Base-by-base conservation (phyloP, 2,329 filamentous ascomycete species). In the Penicillium capsulatum region DNA sequence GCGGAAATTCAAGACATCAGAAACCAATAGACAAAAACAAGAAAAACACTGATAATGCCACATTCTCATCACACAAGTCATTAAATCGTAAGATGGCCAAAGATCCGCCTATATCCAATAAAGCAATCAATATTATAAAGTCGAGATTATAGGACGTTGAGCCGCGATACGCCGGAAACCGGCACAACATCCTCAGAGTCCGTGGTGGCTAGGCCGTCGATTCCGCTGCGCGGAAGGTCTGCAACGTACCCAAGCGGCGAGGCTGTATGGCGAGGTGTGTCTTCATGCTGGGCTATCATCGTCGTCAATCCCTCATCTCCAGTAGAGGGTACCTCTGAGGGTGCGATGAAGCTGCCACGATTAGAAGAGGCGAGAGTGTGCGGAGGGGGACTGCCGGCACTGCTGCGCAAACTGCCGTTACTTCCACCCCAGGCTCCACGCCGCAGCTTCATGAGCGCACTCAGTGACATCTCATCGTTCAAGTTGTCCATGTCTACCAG, bases 381-480 rank as follows among this genome's bases (percentile, higher is more conserved):
- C 2, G 68, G 67, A 13, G 68, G 69, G 30, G 65, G 64, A 40
- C 66, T 70, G 31, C 59, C 61, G 15, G 63, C 63, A 45, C 64
- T 63, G 48, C 77, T 84, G 36, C 73, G 72, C 4, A 89, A 66
- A 53, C 86, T 91, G 1, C 76, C 80, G 54, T 87, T 84, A 41
- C 86, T 92, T 3, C 85, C 84, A 16, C 87, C 87, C 78, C 86
- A 95, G 0, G 88, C 83, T 34, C 78, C 81, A 8, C 79, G 82
- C 3, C 89, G 79, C 29, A 94, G 65, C 45, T 81, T 83, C 65
- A 87, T 72, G 11, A 94, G 70, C 1, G 84, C 77, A 33, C 81
- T 81, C 6, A 94, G 67, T 16, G 77, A 84, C 77, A 92, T 85
- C 43, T 87, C 82, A 37, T 77, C 74, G 38, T 87, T 81, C 33